Conservation (phyloP, 805 yeast genomes). For the Wickerhamiella siamensis region DNA sequence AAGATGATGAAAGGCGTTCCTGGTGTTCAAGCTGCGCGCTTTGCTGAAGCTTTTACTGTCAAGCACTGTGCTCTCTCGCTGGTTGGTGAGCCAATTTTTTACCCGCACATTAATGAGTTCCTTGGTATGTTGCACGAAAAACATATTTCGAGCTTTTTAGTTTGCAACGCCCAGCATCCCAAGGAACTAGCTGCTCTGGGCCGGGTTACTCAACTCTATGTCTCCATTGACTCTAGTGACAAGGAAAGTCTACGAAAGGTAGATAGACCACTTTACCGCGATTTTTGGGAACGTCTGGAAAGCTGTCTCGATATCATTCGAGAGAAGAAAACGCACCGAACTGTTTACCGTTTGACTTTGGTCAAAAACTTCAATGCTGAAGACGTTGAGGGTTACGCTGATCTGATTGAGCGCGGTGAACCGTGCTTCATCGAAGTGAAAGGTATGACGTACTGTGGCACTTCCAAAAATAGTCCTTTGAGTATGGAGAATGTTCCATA, state of each 20-base stretch:
- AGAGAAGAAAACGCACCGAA: conserved; percentile 65
- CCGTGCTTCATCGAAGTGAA: conserved; percentile 87
- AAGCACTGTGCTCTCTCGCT: conserved; percentile 83
- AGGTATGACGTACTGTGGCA: conserved; percentile 93
- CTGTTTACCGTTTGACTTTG: conserved; percentile 78
- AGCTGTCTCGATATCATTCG: conserved; percentile 71
- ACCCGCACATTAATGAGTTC: conserved; percentile 80
- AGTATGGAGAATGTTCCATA: conserved; percentile 95
- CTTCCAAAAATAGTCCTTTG: conserved; percentile 77
- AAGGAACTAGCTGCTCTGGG: conserved; percentile 53
- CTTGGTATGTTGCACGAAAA: conserved; percentile 65
- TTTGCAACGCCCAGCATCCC: conserved; percentile 94
- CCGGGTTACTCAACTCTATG: conserved; percentile 81
- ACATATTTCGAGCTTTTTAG: conserved; percentile 73
- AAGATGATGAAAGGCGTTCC: conserved; percentile 94
- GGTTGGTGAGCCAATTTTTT: conserved; percentile 91
- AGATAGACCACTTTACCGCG: conserved; percentile 78
- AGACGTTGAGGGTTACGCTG: conserved; percentile 65
- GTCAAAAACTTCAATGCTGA: conserved; percentile 88
- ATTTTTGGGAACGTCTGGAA: conserved; percentile 82
- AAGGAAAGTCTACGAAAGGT: conserved; percentile 65
- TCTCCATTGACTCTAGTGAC: conserved; percentile 88
- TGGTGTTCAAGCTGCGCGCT: conserved; percentile 78
- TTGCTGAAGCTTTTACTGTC: conserved; percentile 80
- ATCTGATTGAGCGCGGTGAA: conserved; percentile 61